phyloP scores from a whole-genome alignment of 2,329 filamentous ascomycete genomes.

The Podosphaera xanthii region DNA sequence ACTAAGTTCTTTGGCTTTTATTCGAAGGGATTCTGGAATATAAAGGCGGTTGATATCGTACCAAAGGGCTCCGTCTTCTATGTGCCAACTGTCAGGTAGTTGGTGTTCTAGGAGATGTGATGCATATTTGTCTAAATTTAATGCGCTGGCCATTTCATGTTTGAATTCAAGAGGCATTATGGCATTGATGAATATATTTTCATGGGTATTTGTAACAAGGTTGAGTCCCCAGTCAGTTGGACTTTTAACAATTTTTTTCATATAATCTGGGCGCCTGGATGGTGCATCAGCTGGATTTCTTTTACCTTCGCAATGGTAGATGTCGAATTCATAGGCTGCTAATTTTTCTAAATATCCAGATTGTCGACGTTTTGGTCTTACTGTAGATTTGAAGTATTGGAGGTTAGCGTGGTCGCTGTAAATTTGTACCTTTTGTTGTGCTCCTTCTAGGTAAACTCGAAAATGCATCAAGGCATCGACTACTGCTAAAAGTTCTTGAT shows the following conservation, averaged over 20 bases:
- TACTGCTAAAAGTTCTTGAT: slow-evolving; percentile 1
- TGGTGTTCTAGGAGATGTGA: neutral
- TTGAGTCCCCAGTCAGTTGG: neutral
- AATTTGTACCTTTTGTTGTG: neutral
- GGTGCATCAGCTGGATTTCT: neutral
- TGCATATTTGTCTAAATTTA: neutral
- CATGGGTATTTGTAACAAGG: neutral
- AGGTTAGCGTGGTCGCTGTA: neutral
- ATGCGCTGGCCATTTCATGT: neutral
- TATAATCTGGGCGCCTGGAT: neutral
- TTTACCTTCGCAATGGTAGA: neutral
- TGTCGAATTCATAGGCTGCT: neutral
- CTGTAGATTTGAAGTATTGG: neutral
- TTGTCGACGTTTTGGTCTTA: neutral
- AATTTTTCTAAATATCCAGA: neutral
- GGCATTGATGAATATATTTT: neutral
- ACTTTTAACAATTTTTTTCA: neutral
- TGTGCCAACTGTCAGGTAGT: neutral
- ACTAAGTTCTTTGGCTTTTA: slow-evolving; percentile 1
- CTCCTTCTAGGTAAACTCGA: neutral
- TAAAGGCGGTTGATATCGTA: neutral
- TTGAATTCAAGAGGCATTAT: neutral
- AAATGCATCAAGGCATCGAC: neutral
- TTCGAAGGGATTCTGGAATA: slow-evolving; percentile 1
- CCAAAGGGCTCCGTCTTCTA: neutral